These are phyloP conservation scores for Vitis riparia DNA, from an alignment of 164 flowering plant species.

Conservation along the genomic window DNA sequence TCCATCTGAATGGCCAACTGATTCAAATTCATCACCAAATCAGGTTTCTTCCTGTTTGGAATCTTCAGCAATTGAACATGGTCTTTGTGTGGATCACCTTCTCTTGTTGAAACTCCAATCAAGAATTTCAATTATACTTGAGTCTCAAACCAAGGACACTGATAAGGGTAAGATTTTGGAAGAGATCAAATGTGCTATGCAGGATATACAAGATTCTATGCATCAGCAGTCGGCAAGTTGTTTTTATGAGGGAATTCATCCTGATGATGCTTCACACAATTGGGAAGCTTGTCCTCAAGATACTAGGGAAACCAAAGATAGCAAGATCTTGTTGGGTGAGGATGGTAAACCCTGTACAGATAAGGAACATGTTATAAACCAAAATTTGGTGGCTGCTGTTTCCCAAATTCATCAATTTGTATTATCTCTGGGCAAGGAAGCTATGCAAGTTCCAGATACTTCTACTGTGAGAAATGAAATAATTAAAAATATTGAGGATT, in stretches of 20 bases:
- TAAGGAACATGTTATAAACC: conserved; percentile 12
- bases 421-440: conserved; percentile 65
- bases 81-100: conserved; percentile 16
- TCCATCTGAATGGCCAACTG: conserved; percentile 21
- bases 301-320: conserved; percentile 28
- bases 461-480: conserved; percentile 42
- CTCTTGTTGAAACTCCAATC: conserved; percentile 35
- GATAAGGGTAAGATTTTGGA: conserved; percentile 43
- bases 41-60: conserved; percentile 16
- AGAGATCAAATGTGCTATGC: conserved; percentile 48
- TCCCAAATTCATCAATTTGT: conserved; percentile 74
- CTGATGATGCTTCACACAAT: conserved; percentile 26
- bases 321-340: conserved; percentile 24
- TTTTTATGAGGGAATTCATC: conserved; percentile 29
- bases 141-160: conserved; percentile 35
- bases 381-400: conserved; percentile 53
- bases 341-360: conserved; percentile 21
- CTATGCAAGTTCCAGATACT: conserved; percentile 35
- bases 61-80: conserved; percentile 11
- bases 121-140: conserved; percentile 35
- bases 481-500: conserved; percentile 45
- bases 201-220: conserved; percentile 41
- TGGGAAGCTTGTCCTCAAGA: conserved; percentile 30
- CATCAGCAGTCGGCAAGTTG: conserved; percentile 30
- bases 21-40: conserved; percentile 10